Evolutionary conservation across 768 basidiomycete species (phyloP), one percentile per base, ranked within the genome.

Genomic region (Suillus clintonianus): DNA sequence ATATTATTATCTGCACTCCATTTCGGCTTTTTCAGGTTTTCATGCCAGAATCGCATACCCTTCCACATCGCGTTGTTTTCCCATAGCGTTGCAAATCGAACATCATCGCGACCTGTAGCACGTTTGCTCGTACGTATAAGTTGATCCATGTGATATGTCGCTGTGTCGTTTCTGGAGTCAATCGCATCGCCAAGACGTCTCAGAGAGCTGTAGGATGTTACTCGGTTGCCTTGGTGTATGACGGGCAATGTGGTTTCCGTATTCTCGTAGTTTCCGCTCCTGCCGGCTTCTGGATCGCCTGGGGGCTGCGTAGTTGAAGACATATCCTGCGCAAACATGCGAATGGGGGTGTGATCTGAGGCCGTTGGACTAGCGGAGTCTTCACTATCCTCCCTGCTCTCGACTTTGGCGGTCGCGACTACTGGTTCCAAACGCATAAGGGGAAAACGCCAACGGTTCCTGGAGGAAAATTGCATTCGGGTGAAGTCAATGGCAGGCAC

Each of bases 401-500:
- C 17, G 24, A 19, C 17, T 57, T 56, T 39, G 24, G 15, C 15
- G 8, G 6, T 19, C 10, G 37, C 10, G 24, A 9, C 3, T 6
- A 53, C 51, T 53, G 24, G 17, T 27, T 19, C 17, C 24, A 41
- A 30, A 57, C 10, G 24, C 9, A 41, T 11, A 41, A 41, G 56
- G 27, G 61, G 65, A 41, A 70, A 63, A n/a, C 66, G 67, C 30
- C 43, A 45, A 19, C 66, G 68, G 56, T 64, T 62, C 37, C 30
- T 60, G 3, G 61, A 59, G 11, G 65, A 59, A 30, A 57, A 30
- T 4, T 70, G 65, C 5, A 64, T 53, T 34, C 67, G 66, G 24
- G 74, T 74, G 59, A 77, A 75, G 62, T 75, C 75, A 62, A 76
- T 75, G 43, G 65, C 63, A 27, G 67, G 70, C 17, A 69, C 60